phyloP scores from a whole-genome alignment of 1,139 yeast genomes.

The Insectozyma bohioensis region DNA sequence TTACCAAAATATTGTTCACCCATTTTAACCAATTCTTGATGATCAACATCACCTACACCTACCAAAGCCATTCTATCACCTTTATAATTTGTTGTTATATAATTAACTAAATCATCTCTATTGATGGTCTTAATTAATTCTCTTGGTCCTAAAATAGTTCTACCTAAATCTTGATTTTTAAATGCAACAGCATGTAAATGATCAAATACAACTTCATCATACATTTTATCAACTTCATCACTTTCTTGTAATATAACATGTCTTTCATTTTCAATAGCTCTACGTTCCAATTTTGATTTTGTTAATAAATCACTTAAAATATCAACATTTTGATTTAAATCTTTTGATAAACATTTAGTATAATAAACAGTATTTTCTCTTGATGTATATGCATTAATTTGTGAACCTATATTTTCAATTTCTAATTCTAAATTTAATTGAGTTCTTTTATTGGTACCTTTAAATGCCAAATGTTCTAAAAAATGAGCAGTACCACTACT shows the following conservation, averaged over 20 bases:
- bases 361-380: constrained; percentile 97
- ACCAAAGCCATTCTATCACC: constrained; percentile 98
- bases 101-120: constrained; percentile 71
- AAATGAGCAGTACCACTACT: constrained; percentile 97
- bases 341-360: constrained; percentile 80
- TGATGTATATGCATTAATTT: constrained; percentile 94
- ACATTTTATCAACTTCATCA: constrained; percentile 97
- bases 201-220: constrained; percentile 97
- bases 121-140: constrained; percentile 81
- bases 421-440: constrained; percentile 86
- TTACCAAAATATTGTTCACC: constrained; percentile 80
- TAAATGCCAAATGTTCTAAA: constrained; percentile 92
- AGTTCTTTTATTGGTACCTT: constrained; percentile 84
- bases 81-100: constrained; percentile 83
- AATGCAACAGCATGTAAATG: constrained; percentile 92
- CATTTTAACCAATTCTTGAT: constrained; percentile 71
- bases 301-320: constrained; percentile 88
- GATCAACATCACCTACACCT: constrained; percentile 93
- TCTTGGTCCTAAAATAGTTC: constrained; percentile 96
- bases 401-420: constrained; percentile 95
- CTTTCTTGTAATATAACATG: constrained; percentile 95
- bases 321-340: constrained; percentile 83
- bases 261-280: constrained; percentile 92
- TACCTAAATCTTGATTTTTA: constrained; percentile 88
- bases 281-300: constrained; percentile 73